phyloP scores from a whole-genome alignment of 305 asterid genomes.

The Ajuga reptans region DNA sequence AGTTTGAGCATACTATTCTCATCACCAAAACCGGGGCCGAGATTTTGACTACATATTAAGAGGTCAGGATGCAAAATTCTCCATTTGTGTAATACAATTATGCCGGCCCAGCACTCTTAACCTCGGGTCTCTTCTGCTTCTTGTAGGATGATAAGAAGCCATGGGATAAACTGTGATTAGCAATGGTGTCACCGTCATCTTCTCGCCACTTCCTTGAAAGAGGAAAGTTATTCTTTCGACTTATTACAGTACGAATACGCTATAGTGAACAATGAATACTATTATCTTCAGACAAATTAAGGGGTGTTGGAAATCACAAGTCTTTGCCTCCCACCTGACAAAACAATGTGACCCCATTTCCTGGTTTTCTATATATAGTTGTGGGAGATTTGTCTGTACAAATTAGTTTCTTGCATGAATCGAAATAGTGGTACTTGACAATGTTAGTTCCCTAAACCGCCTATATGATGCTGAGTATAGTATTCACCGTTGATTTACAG shows the following conservation, averaged over 20 bases:
- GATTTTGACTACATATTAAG: constrained; percentile 56
- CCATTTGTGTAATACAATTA: neutral
- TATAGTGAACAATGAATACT: neutral
- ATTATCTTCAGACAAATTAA: neutral
- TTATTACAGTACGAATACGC: neutral
- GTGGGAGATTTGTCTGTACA: neutral
- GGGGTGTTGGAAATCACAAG: neutral
- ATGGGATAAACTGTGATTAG: neutral
- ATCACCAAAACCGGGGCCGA: constrained; percentile 85
- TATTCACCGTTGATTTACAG: too few relatives aligned
- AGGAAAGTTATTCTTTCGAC: neutral
- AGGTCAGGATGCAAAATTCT: neutral
- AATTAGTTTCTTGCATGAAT: neutral
- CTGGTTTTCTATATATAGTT: neutral
- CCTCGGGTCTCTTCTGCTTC: neutral
- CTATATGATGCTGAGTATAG: too few relatives aligned
- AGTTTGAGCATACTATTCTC: constrained; percentile 90
- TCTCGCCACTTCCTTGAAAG: too few relatives aligned
- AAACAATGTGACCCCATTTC: neutral
- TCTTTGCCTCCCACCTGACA: neutral
- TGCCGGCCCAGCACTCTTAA: neutral
- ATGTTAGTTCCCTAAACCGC: neutral
- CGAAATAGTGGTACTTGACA: neutral
- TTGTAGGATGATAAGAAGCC: neutral
- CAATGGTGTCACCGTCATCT: neutral